Conservation (phyloP, 1,139 yeast species). For the Kurtzmaniella quercitrusa region DNA sequence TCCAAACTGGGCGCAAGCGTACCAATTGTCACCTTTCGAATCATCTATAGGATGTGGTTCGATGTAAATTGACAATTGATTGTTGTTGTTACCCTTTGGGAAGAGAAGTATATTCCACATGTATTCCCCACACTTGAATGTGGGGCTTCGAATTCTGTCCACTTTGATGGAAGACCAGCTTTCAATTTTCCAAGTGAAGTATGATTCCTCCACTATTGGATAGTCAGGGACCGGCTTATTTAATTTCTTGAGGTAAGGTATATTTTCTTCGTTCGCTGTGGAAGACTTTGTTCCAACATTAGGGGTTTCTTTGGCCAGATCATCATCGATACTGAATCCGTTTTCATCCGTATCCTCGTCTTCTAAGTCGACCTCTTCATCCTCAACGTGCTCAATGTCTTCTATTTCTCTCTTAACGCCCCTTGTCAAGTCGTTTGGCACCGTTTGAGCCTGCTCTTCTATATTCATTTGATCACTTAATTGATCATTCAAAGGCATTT, state of each 20-base stretch:
- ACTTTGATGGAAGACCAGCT: slow-evolving; percentile 57
- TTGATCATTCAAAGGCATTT: not conserved
- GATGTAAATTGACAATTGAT: slow-evolving; percentile 55
- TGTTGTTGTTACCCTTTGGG: slow-evolving; percentile 65
- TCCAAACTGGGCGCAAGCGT: slow-evolving; percentile 87
- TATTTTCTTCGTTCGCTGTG: not conserved
- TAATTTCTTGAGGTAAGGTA: slow-evolving; percentile 25
- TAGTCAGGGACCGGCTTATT: slow-evolving; percentile 45
- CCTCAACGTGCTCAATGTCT: slow-evolving; percentile 7
- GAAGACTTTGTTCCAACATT: not conserved
- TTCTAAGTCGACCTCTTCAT: slow-evolving; percentile 8
- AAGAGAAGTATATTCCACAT: slow-evolving; percentile 75
- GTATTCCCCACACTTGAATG: slow-evolving; percentile 61
- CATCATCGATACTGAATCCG: not conserved
- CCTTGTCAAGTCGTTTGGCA: not conserved
- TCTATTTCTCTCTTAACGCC: slow-evolving; percentile 9
- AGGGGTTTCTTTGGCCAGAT: not conserved
- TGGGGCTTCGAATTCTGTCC: slow-evolving; percentile 48
- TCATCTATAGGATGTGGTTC: slow-evolving; percentile 51
- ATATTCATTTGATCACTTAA: not conserved
- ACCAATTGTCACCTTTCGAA: slow-evolving; percentile 55
- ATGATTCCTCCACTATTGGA: slow-evolving; percentile 35
- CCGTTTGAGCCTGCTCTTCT: slow-evolving; percentile 6
- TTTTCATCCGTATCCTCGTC: no score
- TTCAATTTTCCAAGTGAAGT: slow-evolving; percentile 70